Percentiles rank a stretch among this genome's conserved stretches.
phyloP scores from a whole-genome alignment of 2,329 filamentous ascomycete species.

The Cytospora leucostoma region DNA sequence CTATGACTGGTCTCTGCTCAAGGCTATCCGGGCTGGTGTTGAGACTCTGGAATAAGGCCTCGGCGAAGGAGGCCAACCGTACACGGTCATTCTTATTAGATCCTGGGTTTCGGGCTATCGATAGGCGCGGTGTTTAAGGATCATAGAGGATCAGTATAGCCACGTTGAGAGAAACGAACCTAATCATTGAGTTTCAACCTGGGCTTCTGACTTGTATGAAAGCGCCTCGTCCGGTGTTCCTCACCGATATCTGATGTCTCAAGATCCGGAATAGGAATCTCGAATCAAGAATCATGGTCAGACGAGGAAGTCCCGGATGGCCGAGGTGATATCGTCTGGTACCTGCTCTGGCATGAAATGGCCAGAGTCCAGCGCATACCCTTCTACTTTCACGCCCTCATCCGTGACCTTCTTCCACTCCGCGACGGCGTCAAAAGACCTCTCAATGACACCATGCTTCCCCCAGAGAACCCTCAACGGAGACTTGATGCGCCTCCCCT shows the following conservation, averaged over 20 bases:
- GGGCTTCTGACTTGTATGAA: too few relatives aligned
- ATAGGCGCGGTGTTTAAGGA: not conserved
- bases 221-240: not conserved
- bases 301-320: conserved; percentile 42
- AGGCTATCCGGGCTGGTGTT: conserved; percentile 42
- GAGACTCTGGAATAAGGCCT: conserved; percentile 14
- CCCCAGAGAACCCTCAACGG: conserved; percentile 56
- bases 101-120: not conserved
- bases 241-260: not conserved
- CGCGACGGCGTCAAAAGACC: conserved; percentile 48
- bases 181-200: not conserved
- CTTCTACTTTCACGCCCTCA: conserved; percentile 39
- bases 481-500: conserved; percentile 46
- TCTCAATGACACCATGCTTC: conserved; percentile 49
- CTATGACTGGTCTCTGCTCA: conserved; percentile 45
- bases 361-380: conserved; percentile 47
- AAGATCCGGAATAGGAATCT: not conserved
- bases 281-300: not conserved
- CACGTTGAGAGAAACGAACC: not conserved
- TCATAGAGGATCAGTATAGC: not conserved
- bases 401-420: conserved; percentile 54
- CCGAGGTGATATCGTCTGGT: conserved; percentile 47
- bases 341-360: conserved; percentile 55
- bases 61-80: conserved; percentile 12
- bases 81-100: conserved; percentile 10